Base-by-base conservation (phyloP, 192 early-diverging fungal species). In the Chytriomyces sp. region DNA sequence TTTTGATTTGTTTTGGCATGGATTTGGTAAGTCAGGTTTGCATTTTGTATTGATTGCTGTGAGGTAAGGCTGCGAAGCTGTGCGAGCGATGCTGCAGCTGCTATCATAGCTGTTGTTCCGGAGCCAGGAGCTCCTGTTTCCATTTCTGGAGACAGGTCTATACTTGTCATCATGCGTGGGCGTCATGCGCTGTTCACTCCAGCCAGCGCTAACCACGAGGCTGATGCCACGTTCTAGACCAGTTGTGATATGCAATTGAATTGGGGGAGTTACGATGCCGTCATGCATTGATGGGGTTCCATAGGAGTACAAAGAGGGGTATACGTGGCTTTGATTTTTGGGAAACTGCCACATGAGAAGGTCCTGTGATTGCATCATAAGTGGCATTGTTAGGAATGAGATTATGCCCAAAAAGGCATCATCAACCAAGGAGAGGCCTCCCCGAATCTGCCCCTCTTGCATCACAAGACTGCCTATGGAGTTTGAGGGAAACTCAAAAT, bases 251-350 rank as follows among this genome's bases (percentile, higher is more conserved):
- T 28, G 33, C 17, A 25, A 37, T 6, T 5, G 53, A 14, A 49
- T 49, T 49, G 44, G 44, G 44, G 44, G 22, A 22, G 17, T 49
- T 14, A 1, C 22, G 44, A n/a, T 14, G 44, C 44, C 44, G 1
- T 52, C 34, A 28, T 64, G 34, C 2, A 17, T 19, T 8, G 37
- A 31, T 4, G 19, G 19, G 7, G 40, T 14, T 6, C 19, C 28
- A 5, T 10, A 26, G 2, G 68, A 59, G 2, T 57, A 36, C 68
- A 70, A 59, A 12, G 80, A 77, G 4, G 81, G 83, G 64, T 84
- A 84, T 52, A 83, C 74, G 63, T 82, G 82, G 5, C 72, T 81
- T 1, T 78, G 69, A 61, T 84, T 82, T 61, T 84, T 17, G 70
- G 75, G 66, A 54, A 82, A 84, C 38, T 84, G 80, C 80, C 80